Percentiles rank a stretch among this genome's conserved stretches.
Conservation (phyloP, 371 early-diverging fungal species). For the Mucor sp. region DNA sequence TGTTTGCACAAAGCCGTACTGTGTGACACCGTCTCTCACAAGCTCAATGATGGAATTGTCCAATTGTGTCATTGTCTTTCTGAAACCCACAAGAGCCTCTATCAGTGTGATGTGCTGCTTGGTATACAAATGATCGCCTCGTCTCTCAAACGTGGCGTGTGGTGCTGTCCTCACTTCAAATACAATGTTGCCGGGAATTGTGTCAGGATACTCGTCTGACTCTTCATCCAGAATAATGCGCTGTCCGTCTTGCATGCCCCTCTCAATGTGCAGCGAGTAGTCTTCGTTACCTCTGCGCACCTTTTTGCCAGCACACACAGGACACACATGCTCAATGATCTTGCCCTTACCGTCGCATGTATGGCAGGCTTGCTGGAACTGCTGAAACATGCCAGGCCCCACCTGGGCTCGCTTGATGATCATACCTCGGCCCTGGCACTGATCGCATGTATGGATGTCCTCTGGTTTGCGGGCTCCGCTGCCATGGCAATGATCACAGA, state of each 20-base stretch:
- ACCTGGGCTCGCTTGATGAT: constrained; percentile 82
- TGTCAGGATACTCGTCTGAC: constrained; percentile 91
- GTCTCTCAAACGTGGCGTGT: constrained; percentile 80
- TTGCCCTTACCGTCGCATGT: constrained; percentile 92
- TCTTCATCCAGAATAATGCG: constrained; percentile 84
- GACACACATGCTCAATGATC: constrained; percentile 74
- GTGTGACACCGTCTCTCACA: constrained; percentile 66
- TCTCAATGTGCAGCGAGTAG: constrained; percentile 80
- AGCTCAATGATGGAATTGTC: constrained; percentile 76
- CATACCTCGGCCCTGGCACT: constrained; percentile 84
- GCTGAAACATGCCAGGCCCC: constrained; percentile 92
- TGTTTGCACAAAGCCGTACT: constrained; percentile 72
- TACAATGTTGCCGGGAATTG: constrained; percentile 84
- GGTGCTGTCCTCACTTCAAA: constrained; percentile 81
- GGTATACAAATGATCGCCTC: constrained; percentile 82
- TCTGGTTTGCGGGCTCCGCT: constrained; percentile 86
- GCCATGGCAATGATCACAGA: constrained; percentile 93
- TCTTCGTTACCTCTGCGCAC: constrained; percentile 84
- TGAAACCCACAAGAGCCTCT: constrained; percentile 90
- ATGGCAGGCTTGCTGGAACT: constrained; percentile 92
- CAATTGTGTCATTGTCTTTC: constrained; percentile 78
- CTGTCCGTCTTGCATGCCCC: constrained; percentile 87
- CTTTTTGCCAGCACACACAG: constrained; percentile 83
- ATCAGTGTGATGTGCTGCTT: constrained; percentile 83
- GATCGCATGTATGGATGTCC: constrained; percentile 80